phyloP scores from a whole-genome alignment of 495 filamentous ascomycete genomes.

The Jackrogersella minutella region DNA sequence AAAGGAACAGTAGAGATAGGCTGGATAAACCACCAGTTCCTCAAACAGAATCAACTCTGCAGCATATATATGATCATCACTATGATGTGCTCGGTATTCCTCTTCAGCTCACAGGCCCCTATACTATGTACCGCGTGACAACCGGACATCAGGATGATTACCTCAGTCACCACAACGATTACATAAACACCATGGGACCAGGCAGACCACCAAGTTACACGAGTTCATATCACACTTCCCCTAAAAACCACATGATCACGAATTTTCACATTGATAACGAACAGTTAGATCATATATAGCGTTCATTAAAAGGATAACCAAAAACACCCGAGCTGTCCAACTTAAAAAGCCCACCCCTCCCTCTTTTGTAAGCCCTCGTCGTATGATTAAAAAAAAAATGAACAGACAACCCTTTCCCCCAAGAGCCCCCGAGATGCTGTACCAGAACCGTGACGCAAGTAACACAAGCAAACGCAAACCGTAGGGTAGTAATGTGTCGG shows the following conservation, averaged over 20 bases:
- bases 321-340: slow-evolving; percentile 11
- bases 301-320: slow-evolving; percentile 21
- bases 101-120: too few species aligned
- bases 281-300: slow-evolving; percentile 33
- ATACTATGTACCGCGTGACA: too few species aligned
- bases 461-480: background rate
- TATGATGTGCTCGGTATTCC: too few species aligned
- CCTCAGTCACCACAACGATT: too few species aligned
- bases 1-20: too few species aligned
- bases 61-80: too few species aligned
- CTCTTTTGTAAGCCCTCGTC: slow-evolving; percentile 14
- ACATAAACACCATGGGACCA: too few species aligned
- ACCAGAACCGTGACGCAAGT: slow-evolving; percentile 5
- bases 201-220: too few species aligned
- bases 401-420: background rate
- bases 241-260: background rate
- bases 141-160: too few species aligned
- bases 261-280: background rate
- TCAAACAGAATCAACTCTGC: too few species aligned
- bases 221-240: too few species aligned
- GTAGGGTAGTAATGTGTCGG: background rate
- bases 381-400: background rate
- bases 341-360: background rate
- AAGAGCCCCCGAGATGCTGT: slow-evolving; percentile 1
- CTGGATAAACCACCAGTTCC: too few species aligned